Base-by-base conservation (phyloP, 2,329 filamentous ascomycete genomes). In the Parasarocladium wereldwijsianum region DNA sequence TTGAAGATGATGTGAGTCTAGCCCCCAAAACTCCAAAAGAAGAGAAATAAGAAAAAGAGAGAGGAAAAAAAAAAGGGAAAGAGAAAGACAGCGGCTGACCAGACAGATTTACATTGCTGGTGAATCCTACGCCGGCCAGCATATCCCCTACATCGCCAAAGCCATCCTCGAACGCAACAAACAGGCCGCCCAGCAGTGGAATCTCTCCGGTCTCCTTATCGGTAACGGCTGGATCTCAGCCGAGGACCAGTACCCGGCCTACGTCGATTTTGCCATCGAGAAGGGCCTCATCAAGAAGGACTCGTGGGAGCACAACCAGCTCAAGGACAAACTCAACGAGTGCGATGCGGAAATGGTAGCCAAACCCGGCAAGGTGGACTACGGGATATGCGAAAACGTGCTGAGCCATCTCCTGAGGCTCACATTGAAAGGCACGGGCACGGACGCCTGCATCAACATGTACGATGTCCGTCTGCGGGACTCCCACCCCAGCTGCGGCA, bases 151-250 rank as follows among this genome's bases (percentile, higher is more conserved):
- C 51, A 90, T 99, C 39, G 81, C 86, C n/a, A 76, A 77, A 46
- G 80, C 80, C 13, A 93, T 98, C 32, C 63, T 94, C 34, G 76
- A 85, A 27, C 82, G 84, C 36, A 98, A 98, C 58, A 77, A 79
- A 45, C 58, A 60, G n/a, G 52, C 55, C 10, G 46, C 46, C 9
- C 29, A 41, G 5, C 31, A 40, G 6, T 98, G 87, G 90, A 77
- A 78, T 29, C 57, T 99, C 17, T 68, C 76, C 40, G 90, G 87
- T 7, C 60, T 98, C 13, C 52, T 98, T 20, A 96, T 99, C 36
- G 92, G 92, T 32, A 99, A 98, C 49, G 90, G 87, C 22, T 99
- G 92, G 90, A 87, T 98, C 31, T 81, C 86, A 3, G 86, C 87
- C 2, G 60, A 62, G 6, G 82, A 94, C 28, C 90, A 99, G 50